A percentile compares a stretch with the other conserved stretches of the same genome.
phyloP scores from a whole-genome alignment of 768 basidiomycete genomes.

The Mycena kentingensis region DNA sequence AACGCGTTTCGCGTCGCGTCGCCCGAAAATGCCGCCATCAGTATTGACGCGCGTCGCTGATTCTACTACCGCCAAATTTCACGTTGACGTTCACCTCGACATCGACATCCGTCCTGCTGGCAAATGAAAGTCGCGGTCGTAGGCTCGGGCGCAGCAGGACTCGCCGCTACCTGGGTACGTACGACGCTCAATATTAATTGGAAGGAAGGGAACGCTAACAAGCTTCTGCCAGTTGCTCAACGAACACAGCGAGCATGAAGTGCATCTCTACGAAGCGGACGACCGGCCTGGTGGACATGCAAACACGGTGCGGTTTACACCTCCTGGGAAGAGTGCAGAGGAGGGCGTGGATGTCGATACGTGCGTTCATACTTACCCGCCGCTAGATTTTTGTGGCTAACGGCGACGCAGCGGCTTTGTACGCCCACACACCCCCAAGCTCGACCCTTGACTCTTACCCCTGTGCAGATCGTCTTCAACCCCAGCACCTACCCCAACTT shows the following conservation, averaged over 20 bases:
- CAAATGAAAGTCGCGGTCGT: slow-evolving; percentile 69
- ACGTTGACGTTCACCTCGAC: not conserved
- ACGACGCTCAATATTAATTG: not conserved
- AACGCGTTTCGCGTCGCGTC: too few species aligned
- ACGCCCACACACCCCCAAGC: slow-evolving; percentile 18
- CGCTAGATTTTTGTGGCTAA: too few species aligned
- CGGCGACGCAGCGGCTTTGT: slow-evolving; percentile 55
- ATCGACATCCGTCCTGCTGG: not conserved
- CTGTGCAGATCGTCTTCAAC: slow-evolving; percentile 69
- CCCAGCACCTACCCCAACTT: slow-evolving; percentile 80
- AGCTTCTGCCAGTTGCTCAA: slow-evolving; percentile 56
- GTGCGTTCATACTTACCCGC: slow-evolving; percentile 43
- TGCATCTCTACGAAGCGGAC: slow-evolving; percentile 74
- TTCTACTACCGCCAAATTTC: not conserved
- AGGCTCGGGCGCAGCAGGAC: slow-evolving; percentile 78
- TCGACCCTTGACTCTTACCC: not conserved
- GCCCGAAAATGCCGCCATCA: too few species aligned
- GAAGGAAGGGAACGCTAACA: not conserved
- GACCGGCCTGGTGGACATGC: slow-evolving; percentile 73
- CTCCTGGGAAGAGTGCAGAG: slow-evolving; percentile 35
- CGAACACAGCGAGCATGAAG: slow-evolving; percentile 71
- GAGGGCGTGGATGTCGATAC: slow-evolving; percentile 64
- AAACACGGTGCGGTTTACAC: slow-evolving; percentile 63
- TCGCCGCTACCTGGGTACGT: slow-evolving; percentile 74
- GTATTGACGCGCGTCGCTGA: too few species aligned